phyloP scores from a whole-genome alignment of 176 grass and related monocot species.

The Echinochloa phyllopogon region DNA sequence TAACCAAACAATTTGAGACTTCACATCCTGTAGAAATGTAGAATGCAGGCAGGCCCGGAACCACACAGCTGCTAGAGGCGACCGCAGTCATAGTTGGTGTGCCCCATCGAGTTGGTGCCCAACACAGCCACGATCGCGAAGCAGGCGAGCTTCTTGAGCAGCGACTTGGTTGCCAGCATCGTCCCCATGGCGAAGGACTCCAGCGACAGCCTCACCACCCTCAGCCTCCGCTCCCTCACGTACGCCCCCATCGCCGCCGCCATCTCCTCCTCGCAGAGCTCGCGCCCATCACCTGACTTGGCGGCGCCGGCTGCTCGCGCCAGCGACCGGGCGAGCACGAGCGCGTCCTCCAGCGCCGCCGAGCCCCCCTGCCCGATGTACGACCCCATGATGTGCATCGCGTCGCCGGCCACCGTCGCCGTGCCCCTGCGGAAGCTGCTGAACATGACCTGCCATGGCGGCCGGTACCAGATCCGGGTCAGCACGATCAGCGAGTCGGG shows the following conservation, averaged over 20 bases:
- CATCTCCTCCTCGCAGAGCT: background rate
- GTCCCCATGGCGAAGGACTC: background rate
- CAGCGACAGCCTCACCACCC: background rate
- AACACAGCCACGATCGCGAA: conserved; percentile 32
- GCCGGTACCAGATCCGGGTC: conserved; percentile 29
- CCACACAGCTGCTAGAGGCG: conserved; percentile 5
- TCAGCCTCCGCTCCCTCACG: conserved; percentile 40
- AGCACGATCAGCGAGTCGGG: conserved; percentile 19
- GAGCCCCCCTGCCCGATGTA: conserved; percentile 65
- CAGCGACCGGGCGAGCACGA: conserved; percentile 59
- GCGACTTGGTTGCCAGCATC: background rate
- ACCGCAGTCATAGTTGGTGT: conserved; percentile 53
- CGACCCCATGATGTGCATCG: conserved; percentile 64
- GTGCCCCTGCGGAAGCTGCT: conserved; percentile 41
- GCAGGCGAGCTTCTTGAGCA: conserved; percentile 29
- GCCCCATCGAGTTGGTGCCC: conserved; percentile 23
- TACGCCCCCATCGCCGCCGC: conserved; percentile 21
- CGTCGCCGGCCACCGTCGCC: conserved; percentile 56
- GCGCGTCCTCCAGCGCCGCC: conserved; percentile 44
- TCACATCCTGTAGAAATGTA: no score
- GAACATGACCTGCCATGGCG: conserved; percentile 51
- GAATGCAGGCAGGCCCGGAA: background rate
- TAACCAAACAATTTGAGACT: no score
- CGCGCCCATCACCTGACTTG: background rate
- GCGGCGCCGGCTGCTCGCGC: background rate